Evolutionary conservation across 2,329 filamentous ascomycete genomes (phyloP), one percentile per base, ranked within the genome.

Genomic region (Tolypocladium amazonense): DNA sequence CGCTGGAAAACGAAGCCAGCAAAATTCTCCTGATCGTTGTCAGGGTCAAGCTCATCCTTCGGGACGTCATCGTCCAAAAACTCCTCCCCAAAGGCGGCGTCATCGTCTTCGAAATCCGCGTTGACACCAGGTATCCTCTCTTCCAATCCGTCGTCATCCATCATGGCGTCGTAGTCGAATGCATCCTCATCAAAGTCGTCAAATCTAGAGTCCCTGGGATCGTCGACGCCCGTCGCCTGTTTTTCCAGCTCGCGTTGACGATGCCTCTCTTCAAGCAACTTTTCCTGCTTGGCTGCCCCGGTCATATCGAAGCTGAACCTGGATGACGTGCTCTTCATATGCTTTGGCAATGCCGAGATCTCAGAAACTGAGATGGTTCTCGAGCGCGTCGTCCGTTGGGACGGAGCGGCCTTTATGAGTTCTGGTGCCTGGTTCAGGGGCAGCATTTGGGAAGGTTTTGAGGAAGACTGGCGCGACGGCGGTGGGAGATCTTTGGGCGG

Each of bases 231-330:
- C 3, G 70, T 71, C 5, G 75, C 76, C 62, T 83, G 78, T 66
- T 82, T 87, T 61, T 87, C 85, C 37, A 86, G 76, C 62, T 87
- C 83, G 58, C 85, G 83, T 64, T 88, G 82, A 20, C 87, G 79
- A 70, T 91, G 88, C 56, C 85, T 82, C 65, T 90, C 89, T 70
- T 91, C 90, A 47, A 92, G 75, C 43, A 88, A 70, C 70, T 86
- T 88, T 71, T 88, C 85, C 66, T 86, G 80, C 61, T 83, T 81
- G 18, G 88, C 88, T 7, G 84, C 84, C 6, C 87, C 87, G 20
- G 86, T 82, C 79, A 92, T 89, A 67, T 92, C 89, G 67, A 93
- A 93, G 66, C 89, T 92, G 69, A 93, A 92, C 18, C 89, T 79
- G 0, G 88, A 91, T 0, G 89, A 89, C 14, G 87, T 89, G 69